Base-by-base conservation (phyloP, 2,329 filamentous ascomycete genomes). In the Diplodia corticola region DNA sequence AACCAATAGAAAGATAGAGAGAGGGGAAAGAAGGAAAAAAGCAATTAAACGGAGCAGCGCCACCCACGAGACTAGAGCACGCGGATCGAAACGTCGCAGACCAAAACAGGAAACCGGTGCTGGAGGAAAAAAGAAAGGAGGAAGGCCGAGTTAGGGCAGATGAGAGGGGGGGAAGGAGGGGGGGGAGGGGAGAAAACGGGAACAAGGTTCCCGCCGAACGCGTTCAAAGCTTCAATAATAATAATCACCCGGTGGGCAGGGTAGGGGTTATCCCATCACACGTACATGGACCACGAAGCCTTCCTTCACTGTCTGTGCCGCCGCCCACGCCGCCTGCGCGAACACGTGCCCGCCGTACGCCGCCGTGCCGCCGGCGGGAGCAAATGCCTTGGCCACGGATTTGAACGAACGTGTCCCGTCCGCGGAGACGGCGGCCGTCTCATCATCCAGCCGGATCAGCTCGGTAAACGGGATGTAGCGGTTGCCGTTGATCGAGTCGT, bases 281-380 rank as follows among this genome's bases (percentile, higher is more conserved):
- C 78, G 67, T 75, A 85, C 83, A 74, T 86, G 83, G 24, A 86
- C 75, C 30, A 85, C 71, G 59, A 84, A 82, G 1, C 82, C 84
- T 30, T 78, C 74, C 5, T 70, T 71, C 13, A 86, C 82, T 1
- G 84, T 86, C 68, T 85, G 81, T 9, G 82, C 81, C 9, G 85
- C 84, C 17, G 84, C 84, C 77, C 83, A 86, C 17, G 82, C 83
- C 35, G 84, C 81, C 73, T 86, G 85, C n/a, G 82, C 81, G 69
- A 82, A 86, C 4, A 86, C 83, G 75, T 87, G 84, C 1, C 84
- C 84, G 13, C 84, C 84, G 72, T 85, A 86, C 0, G 83, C 80
- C 15, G 79, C 75, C 2, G 75, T 76, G 17, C 77, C 73, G 6
- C 74, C 75, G 3, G 78, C 80, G 0, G 83, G 82, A 12, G 79